Evolutionary conservation across 2,329 filamentous ascomycete genomes (phyloP), one percentile per base, ranked within the genome.

Genomic region (Pseudogymnoascus sp.): DNA sequence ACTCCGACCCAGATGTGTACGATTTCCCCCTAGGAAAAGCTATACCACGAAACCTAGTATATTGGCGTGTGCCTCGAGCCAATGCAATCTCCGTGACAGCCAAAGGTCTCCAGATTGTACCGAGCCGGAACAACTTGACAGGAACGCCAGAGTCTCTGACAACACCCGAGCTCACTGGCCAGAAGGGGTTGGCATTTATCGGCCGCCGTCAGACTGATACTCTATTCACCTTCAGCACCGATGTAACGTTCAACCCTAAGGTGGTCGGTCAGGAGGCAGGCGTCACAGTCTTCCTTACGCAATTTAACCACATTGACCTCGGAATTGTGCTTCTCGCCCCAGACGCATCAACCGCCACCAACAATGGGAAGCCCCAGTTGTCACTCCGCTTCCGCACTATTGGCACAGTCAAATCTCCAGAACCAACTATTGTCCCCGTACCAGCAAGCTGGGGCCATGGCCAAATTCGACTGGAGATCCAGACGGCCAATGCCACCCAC

Each of bases 181-280:
- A 55, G n/a, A 11, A 55, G 29, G 49, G 49, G 5, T 33, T 55
- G 29, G 49, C 49, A 33, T 83, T 86, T 52, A 73, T 86, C 16
- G 80, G 78, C 0, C 75, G 80, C 2, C 75, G 82, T 1, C 83
- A 86, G 68, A 80, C 80, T 4, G 78, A 85, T 65, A 81, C 81
- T 0, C 71, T 83, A 0, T 85, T 85, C 69, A 78, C 73, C 0
- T 85, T 76, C 68, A 75, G 72, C 52, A 76, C 81, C 2, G 74
- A 80, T 62, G 60, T 84, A 0, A 71, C 74, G 6, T 83, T 79
- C 66, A 62, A 68, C 0, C 77, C 81, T 0, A 69, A 69, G 0
- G 63, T 63, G 0, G 52, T 69, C 0, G 75, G 76, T 1, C 77
- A 81, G 63, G 82, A 85, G 68, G 78, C 80, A 1, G 82, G 82